A percentile compares a stretch with the other conserved stretches of the same genome.
Conservation (phyloP, 306 rosid species). For the Citrullus mucosospermus region DNA sequence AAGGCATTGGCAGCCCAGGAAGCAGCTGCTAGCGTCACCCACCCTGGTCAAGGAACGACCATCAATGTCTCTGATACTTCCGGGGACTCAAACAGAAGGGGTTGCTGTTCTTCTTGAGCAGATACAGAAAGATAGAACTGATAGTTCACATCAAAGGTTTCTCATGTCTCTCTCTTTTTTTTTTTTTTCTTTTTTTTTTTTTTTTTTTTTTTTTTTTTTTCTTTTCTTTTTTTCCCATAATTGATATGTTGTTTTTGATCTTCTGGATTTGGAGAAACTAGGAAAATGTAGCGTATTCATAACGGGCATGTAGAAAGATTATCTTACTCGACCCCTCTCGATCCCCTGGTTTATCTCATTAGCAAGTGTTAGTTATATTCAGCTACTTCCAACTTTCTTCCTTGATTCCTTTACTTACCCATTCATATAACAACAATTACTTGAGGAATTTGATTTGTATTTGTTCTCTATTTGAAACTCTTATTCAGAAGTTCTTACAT, state of each 20-base stretch:
- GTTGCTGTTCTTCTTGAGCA: slow-evolving; percentile 48
- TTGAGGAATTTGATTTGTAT: background rate
- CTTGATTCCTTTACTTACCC: background rate
- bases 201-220: too few relatives aligned
- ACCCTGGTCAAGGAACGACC: slow-evolving; percentile 93
- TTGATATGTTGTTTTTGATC: slow-evolving; percentile 3
- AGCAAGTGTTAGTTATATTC: background rate
- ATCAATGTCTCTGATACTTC: slow-evolving; percentile 66
- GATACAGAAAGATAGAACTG: background rate
- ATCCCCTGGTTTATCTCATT: background rate
- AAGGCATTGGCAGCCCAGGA: slow-evolving; percentile 98
- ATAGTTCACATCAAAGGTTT: background rate
- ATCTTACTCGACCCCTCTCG: background rate
- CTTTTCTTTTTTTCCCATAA: background rate
- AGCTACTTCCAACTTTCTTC: background rate
- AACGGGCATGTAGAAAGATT: background rate
- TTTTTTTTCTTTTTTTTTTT: too few relatives aligned
- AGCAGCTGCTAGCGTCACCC: slow-evolving; percentile 35
- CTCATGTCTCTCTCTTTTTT: background rate
- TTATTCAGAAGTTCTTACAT: background rate
- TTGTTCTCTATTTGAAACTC: background rate
- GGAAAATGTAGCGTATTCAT: slow-evolving; percentile 1
- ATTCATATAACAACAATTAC: background rate
- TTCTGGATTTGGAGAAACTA: slow-evolving; percentile 9
- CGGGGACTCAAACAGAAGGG: slow-evolving; percentile 32